Evolutionary conservation across 495 filamentous ascomycete genomes (phyloP).

Genomic region (Bacidia gigantensis): DNA sequence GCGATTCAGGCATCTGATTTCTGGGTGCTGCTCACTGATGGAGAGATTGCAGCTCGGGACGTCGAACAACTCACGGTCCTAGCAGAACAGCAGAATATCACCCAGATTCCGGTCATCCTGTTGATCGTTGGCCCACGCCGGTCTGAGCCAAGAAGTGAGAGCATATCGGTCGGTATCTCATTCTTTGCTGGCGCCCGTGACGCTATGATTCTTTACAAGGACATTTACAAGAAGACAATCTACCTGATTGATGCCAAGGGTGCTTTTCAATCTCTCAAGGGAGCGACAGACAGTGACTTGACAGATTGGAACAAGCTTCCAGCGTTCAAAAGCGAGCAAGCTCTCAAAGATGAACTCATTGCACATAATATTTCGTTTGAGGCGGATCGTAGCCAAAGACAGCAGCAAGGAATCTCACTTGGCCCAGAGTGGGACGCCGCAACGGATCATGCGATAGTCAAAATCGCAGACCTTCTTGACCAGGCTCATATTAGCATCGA

Average conservation of each 20-base stretch:
- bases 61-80: slow-evolving; percentile 14
- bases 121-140: slow-evolving; percentile 14
- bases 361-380: neutral
- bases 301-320: slow-evolving; percentile 10
- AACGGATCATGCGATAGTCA: slow-evolving; percentile 4
- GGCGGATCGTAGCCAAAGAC: neutral
- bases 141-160: slow-evolving; percentile 14
- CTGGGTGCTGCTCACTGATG: slow-evolving; percentile 24
- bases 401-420: slow-evolving; percentile 1
- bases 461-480: slow-evolving; percentile 4
- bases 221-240: slow-evolving; percentile 15
- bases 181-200: slow-evolving; percentile 25
- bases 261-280: slow-evolving; percentile 20
- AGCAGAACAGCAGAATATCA: slow-evolving; percentile 14
- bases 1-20: slow-evolving; percentile 14
- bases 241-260: slow-evolving; percentile 26
- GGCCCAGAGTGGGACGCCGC: neutral
- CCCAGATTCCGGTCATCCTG: slow-evolving; percentile 20
- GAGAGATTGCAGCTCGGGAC: slow-evolving; percentile 10
- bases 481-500: neutral
- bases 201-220: slow-evolving; percentile 24
- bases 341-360: slow-evolving; percentile 7
- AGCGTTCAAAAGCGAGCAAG: slow-evolving; percentile 20
- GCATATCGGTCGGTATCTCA: slow-evolving; percentile 28
- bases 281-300: slow-evolving; percentile 2